These are phyloP conservation scores for Claviceps pazoutovae DNA, from an alignment of 2,329 filamentous ascomycete genomes.

Conservation along the genomic window DNA sequence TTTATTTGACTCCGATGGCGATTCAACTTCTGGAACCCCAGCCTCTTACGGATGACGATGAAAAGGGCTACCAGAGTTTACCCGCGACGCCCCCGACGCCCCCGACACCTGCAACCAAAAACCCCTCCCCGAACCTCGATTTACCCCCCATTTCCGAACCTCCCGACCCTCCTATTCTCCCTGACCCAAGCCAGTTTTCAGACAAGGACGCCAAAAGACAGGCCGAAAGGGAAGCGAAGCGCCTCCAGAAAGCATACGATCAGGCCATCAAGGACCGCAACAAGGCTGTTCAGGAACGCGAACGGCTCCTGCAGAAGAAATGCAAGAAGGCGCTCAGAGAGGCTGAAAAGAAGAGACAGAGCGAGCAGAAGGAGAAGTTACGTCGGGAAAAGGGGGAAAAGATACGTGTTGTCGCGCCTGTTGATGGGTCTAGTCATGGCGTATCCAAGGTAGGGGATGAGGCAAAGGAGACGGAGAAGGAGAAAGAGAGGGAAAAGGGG, in stretches of 20 bases:
- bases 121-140: slow-evolving; percentile 9
- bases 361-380: slow-evolving; percentile 25
- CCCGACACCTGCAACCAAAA: background rate
- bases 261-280: slow-evolving; percentile 52
- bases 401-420: background rate
- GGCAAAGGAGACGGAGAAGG: slow-evolving; percentile 10
- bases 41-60: slow-evolving; percentile 14
- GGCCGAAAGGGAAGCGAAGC: slow-evolving; percentile 54
- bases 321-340: slow-evolving; percentile 22
- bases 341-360: slow-evolving; percentile 26
- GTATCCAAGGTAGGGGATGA: no score
- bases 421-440: no score
- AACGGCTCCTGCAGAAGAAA: slow-evolving; percentile 30
- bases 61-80: background rate
- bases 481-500: slow-evolving; percentile 13
- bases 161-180: slow-evolving; percentile 30
- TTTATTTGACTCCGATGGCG: background rate
- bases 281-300: slow-evolving; percentile 45
- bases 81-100: no score
- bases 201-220: slow-evolving; percentile 54
- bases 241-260: slow-evolving; percentile 49
- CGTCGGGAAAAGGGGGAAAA: slow-evolving; percentile 12
- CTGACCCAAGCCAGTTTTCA: slow-evolving; percentile 43
- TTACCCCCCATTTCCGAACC: slow-evolving; percentile 31
- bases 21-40: slow-evolving; percentile 26